Conservation (phyloP, 768 basidiomycete species). For the Russula virescens region DNA sequence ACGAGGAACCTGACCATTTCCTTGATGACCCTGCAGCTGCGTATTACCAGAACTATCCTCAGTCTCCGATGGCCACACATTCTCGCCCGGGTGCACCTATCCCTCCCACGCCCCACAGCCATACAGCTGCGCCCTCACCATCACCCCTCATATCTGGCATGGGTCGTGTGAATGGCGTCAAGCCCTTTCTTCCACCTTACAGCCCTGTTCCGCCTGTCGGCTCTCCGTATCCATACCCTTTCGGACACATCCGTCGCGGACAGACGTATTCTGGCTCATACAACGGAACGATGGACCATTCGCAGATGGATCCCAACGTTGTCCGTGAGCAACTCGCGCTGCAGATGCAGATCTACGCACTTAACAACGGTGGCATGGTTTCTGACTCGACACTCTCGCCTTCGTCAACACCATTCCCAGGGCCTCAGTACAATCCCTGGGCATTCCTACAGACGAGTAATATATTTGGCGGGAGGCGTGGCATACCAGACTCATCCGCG, state of each 20-base stretch:
- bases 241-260: conserved; percentile 59
- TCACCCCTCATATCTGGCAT: conserved; percentile 55
- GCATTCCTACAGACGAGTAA: conserved; percentile 48
- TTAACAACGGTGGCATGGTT: conserved; percentile 56
- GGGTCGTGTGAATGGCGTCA: conserved; percentile 34
- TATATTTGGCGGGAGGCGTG: conserved; percentile 19
- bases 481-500: conserved; percentile 39
- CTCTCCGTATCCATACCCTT: conserved; percentile 78
- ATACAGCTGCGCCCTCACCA: conserved; percentile 68
- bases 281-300: conserved; percentile 29
- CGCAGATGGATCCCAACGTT: conserved; percentile 38
- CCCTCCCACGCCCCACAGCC: conserved; percentile 73
- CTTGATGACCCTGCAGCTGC: conserved; percentile 53
- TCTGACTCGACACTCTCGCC: conserved; percentile 76
- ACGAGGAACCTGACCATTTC: conserved; percentile 55
- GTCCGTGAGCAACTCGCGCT: conserved; percentile 67
- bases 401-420: conserved; percentile 66
- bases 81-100: conserved; percentile 66
- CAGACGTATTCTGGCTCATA: conserved; percentile 33
- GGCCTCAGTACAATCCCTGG: conserved; percentile 62
- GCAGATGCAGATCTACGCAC: conserved; percentile 75
- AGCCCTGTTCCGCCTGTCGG: conserved; percentile 56
- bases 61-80: conserved; percentile 34
- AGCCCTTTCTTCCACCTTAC: conserved; percentile 36
- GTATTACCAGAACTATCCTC: conserved; percentile 55